Conservation (phyloP, 805 yeast species). For the Candida alai region DNA sequence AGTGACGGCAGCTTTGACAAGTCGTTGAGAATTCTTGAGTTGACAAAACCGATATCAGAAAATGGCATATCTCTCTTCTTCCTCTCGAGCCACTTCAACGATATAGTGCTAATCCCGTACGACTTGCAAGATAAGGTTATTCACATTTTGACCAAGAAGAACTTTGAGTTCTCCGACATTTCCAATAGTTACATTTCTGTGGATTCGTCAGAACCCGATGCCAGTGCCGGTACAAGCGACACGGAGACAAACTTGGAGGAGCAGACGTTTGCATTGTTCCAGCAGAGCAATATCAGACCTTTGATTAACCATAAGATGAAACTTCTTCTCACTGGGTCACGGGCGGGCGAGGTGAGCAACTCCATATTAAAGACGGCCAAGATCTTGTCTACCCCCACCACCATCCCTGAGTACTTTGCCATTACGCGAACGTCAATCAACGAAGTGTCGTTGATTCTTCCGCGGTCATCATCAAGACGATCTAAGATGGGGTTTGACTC, state of each 20-base stretch:
- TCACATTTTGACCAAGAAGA: conserved; percentile 37
- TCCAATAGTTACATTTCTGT: conserved; percentile 39
- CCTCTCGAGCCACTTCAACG: conserved; percentile 59
- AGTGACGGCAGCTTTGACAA: conserved; percentile 56
- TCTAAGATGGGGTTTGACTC: conserved; percentile 37
- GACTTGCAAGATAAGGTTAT: conserved; percentile 42
- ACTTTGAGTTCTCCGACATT: conserved; percentile 42
- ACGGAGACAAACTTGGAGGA: conserved; percentile 20
- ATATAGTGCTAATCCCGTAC: conserved; percentile 57
- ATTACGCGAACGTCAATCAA: conserved; percentile 48
- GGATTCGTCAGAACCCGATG: conserved; percentile 3
- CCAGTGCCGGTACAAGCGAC: neutral
- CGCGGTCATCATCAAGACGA: conserved; percentile 35
- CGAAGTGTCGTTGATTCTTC: conserved; percentile 48
- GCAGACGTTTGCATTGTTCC: conserved; percentile 34
- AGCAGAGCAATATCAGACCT: conserved; percentile 40
- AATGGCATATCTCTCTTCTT: conserved; percentile 58
- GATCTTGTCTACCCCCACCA: conserved; percentile 24
- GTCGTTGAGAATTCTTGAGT: conserved; percentile 46
- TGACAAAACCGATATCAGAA: conserved; percentile 56
- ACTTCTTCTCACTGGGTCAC: conserved; percentile 55
- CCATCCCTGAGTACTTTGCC: conserved; percentile 44
- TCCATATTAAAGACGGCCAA: conserved; percentile 43
- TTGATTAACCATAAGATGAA: conserved; percentile 35
- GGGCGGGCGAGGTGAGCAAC: conserved; percentile 43